phyloP scores from a whole-genome alignment of 306 rosid species.

The Luffa aegyptiaca region DNA sequence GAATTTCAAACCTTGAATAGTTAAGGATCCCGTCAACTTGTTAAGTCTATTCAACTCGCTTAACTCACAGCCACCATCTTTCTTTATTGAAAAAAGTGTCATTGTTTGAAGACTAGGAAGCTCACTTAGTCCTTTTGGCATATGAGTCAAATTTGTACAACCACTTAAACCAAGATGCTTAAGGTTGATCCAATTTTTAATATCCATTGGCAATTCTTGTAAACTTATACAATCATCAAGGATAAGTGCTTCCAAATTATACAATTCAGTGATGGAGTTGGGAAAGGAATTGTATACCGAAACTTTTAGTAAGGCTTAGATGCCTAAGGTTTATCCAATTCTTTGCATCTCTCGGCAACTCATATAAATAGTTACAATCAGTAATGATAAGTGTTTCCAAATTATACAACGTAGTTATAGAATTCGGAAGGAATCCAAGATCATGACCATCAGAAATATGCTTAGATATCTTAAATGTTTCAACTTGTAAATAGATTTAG shows the following conservation, averaged over 20 bases:
- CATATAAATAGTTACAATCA: rapidly evolving
- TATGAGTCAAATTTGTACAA: not conserved
- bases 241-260: not conserved
- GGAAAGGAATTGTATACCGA: not conserved
- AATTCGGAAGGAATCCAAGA: not conserved
- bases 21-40: not conserved
- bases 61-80: not conserved
- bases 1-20: not conserved
- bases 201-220: conserved; percentile 1
- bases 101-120: conserved; percentile 4
- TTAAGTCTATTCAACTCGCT: not conserved
- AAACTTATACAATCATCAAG: rapidly evolving
- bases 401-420: not conserved
- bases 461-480: not conserved
- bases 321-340: conserved; percentile 8
- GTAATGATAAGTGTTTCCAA: not conserved
- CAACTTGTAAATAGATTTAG: not conserved
- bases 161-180: not conserved
- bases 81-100: not conserved
- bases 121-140: conserved; percentile 9
- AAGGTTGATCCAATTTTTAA: not conserved
- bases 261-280: not conserved
- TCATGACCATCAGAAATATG: not conserved
- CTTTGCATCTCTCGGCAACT: not conserved
- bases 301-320: not conserved